Evolutionary conservation across 306 rosid genomes (phyloP).

Genomic region (Medicago truncatula): DNA sequence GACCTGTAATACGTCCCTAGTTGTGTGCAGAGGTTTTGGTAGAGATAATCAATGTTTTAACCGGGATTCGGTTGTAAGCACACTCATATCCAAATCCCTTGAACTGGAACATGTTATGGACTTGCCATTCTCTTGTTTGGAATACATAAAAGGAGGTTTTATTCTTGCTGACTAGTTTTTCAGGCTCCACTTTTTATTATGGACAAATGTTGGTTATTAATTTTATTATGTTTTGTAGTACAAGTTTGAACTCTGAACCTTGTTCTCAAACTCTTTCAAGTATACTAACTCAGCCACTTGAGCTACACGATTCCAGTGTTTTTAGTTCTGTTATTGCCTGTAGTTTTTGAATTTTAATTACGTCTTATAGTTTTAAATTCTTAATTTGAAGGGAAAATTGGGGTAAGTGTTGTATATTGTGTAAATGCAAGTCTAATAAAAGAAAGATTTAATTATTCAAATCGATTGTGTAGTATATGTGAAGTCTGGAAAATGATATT

Average conservation of each 20-base stretch:
- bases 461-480: no score
- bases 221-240: not conserved
- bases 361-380: not conserved
- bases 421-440: not conserved
- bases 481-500: no score
- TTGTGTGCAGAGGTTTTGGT: slow-evolving; percentile 77
- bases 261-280: not conserved
- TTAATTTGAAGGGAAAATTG: not conserved
- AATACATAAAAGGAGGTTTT: slow-evolving; percentile 76
- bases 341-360: not conserved
- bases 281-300: not conserved
- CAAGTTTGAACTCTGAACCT: not conserved
- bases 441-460: no score
- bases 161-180: slow-evolving; percentile 56
- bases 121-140: slow-evolving; percentile 78
- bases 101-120: slow-evolving; percentile 71
- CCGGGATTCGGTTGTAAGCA: slow-evolving; percentile 50
- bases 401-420: not conserved
- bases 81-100: slow-evolving; percentile 70
- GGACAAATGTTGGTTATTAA: not conserved
- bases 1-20: slow-evolving; percentile 85
- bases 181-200: not conserved
- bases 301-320: not conserved
- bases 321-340: not conserved
- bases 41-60: slow-evolving; percentile 38